phyloP scores from a whole-genome alignment of 306 rosid genomes.

The Urtica urens region DNA sequence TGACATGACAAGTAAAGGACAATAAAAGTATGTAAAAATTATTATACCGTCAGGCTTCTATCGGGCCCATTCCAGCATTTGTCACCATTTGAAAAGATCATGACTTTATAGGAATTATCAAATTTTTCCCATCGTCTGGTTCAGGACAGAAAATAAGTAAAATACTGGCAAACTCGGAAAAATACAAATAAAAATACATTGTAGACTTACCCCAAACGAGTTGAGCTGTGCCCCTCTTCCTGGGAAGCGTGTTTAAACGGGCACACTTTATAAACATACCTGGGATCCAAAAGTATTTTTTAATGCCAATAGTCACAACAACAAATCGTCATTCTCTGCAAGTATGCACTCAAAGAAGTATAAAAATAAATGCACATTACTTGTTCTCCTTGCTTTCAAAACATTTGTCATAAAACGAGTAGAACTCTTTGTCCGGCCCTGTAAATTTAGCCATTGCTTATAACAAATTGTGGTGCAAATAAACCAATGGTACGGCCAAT shows the following conservation, averaged over 20 bases:
- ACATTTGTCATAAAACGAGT: conserved; percentile 73
- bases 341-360: conserved; percentile 9
- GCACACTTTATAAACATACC: conserved; percentile 94
- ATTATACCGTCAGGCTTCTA: conserved; percentile 84
- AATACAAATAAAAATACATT: neutral
- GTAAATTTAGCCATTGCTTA: conserved; percentile 22
- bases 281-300: conserved; percentile 36
- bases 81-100: conserved; percentile 83
- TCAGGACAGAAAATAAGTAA: neutral
- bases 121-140: conserved; percentile 90
- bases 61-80: conserved; percentile 99
- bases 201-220: conserved; percentile 92
- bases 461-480: conserved; percentile 11
- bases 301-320: conserved; percentile 22
- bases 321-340: too few relatives aligned
- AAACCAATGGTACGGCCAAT: conserved; percentile 6
- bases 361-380: conserved; percentile 29
- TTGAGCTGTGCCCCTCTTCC: conserved; percentile 72
- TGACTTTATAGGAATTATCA: conserved; percentile 69
- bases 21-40: neutral
- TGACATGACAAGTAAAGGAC: neutral
- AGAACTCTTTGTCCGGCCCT: conserved; percentile 91
- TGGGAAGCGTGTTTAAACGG: conserved; percentile 93
- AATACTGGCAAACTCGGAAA: neutral
- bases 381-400: conserved; percentile 90